A percentile compares a stretch with the other conserved stretches of the same genome.
These are phyloP conservation scores for Elongisporangium senticosum DNA, from an alignment of 352 stramenopile genomes.

Conservation along the genomic window DNA sequence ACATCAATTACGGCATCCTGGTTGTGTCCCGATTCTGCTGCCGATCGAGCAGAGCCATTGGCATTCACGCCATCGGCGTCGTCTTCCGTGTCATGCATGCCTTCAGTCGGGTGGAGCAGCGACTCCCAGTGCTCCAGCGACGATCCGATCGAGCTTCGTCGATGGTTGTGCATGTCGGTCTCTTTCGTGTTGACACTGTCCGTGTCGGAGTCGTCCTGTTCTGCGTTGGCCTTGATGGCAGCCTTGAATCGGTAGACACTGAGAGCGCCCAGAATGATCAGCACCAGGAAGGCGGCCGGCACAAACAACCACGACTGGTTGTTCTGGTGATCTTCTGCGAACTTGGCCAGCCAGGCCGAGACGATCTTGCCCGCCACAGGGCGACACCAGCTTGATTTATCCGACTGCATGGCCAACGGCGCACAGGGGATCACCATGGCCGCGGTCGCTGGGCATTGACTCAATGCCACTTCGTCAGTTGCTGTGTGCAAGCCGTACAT, in stretches of 20 bases:
- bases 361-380: constrained; percentile 31
- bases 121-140: neutral
- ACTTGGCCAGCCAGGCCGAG: constrained; percentile 46
- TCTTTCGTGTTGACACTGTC: constrained; percentile 1
- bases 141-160: neutral
- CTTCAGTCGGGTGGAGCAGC: neutral
- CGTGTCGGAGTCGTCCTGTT: constrained; percentile 8
- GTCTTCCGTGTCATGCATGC: neutral
- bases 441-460: constrained; percentile 39
- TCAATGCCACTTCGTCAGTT: constrained; percentile 32
- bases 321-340: constrained; percentile 39
- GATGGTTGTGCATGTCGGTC: neutral
- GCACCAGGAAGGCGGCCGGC: constrained; percentile 42
- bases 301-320: constrained; percentile 58
- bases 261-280: constrained; percentile 39
- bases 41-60: neutral
- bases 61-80: neutral
- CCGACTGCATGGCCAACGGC: constrained; percentile 14
- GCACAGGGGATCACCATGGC: constrained; percentile 60
- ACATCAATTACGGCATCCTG: neutral
- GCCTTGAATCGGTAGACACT: constrained; percentile 46
- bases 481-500: constrained; percentile 57
- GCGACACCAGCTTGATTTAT: constrained; percentile 31
- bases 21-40: neutral
- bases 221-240: constrained; percentile 6